Evolutionary conservation across 1,284 basidiomycete species (phyloP).

Genomic region (Sporisorium scitamineum): DNA sequence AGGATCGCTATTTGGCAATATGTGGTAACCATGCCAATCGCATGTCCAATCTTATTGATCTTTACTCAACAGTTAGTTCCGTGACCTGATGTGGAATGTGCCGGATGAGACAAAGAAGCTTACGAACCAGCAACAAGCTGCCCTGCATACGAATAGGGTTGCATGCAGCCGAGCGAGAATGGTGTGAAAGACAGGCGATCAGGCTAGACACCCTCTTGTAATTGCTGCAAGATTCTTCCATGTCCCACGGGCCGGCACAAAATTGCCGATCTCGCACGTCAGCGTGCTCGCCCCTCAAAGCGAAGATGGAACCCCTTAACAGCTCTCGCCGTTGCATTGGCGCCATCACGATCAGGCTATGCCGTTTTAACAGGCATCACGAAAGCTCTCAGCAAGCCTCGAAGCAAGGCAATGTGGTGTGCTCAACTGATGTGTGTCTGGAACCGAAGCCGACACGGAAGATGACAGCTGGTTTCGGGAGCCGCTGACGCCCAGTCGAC

Average conservation of each 20-base stretch:
- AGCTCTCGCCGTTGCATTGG: neutral
- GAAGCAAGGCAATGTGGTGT: too few species aligned
- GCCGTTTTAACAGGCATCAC: neutral
- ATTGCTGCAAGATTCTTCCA: too few species aligned
- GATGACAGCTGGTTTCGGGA: neutral
- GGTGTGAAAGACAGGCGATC: neutral
- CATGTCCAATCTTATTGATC: neutral
- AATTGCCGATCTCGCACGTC: neutral
- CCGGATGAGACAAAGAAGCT: neutral
- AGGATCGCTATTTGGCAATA: conserved; percentile 26
- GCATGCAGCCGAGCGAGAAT: neutral
- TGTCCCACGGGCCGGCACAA: neutral
- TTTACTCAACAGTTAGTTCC: neutral
- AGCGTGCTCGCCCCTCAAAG: too few species aligned
- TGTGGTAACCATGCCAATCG: conserved; percentile 21
- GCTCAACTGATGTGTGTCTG: too few species aligned
- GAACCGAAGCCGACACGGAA: neutral
- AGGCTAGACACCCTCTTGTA: too few species aligned
- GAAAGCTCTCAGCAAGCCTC: neutral
- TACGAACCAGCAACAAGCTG: neutral
- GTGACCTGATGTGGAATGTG: neutral
- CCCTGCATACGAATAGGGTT: neutral
- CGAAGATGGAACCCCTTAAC: neutral
- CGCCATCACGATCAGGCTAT: neutral
- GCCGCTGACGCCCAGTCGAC: neutral